Evolutionary conservation across 2,329 filamentous ascomycete genomes (phyloP).

Genomic region (Calonectria naviculata): DNA sequence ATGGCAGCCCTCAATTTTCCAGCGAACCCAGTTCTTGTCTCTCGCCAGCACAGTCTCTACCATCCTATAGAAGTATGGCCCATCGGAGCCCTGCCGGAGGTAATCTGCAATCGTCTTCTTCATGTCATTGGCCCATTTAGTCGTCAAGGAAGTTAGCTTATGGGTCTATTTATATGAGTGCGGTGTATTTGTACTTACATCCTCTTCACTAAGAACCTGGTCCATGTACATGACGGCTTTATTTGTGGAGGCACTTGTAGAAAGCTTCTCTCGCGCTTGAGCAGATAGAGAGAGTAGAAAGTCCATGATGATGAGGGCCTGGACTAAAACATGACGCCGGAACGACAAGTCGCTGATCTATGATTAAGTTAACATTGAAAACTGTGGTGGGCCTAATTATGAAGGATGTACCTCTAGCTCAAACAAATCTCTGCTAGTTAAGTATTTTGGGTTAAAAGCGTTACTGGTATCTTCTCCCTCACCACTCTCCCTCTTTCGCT

Average conservation of each 20-base stretch:
- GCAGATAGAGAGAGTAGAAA: slow-evolving; percentile 92
- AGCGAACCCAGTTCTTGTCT: slow-evolving; percentile 99
- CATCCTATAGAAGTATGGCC: slow-evolving; percentile 95
- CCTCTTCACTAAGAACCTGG: slow-evolving; percentile 80
- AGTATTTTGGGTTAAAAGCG: slow-evolving; percentile 93
- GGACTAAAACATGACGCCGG: slow-evolving; percentile 91
- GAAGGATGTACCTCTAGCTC: slow-evolving; percentile 78
- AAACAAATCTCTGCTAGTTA: slow-evolving; percentile 97
- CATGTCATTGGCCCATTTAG: slow-evolving; percentile 86
- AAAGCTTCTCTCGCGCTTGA: slow-evolving; percentile 82
- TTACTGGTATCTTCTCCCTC: slow-evolving; percentile 61
- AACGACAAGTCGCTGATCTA: slow-evolving; percentile 93
- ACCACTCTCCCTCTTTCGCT: slow-evolving; percentile 73
- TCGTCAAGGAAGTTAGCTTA: slow-evolving; percentile 54
- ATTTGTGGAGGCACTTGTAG: slow-evolving; percentile 75
- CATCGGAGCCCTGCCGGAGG: slow-evolving; percentile 82
- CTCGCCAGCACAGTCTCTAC: slow-evolving; percentile 95
- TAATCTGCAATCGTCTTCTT: slow-evolving; percentile 85
- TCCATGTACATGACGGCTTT: slow-evolving; percentile 87
- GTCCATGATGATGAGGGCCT: slow-evolving; percentile 93
- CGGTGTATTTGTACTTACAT: slow-evolving; percentile 66
- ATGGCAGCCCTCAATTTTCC: slow-evolving; percentile 96
- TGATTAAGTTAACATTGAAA: background rate
- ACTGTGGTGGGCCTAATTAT: background rate
- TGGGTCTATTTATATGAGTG: background rate